phyloP scores from a whole-genome alignment of 306 rosid genomes.

The Gynostemma pentaphyllum region DNA sequence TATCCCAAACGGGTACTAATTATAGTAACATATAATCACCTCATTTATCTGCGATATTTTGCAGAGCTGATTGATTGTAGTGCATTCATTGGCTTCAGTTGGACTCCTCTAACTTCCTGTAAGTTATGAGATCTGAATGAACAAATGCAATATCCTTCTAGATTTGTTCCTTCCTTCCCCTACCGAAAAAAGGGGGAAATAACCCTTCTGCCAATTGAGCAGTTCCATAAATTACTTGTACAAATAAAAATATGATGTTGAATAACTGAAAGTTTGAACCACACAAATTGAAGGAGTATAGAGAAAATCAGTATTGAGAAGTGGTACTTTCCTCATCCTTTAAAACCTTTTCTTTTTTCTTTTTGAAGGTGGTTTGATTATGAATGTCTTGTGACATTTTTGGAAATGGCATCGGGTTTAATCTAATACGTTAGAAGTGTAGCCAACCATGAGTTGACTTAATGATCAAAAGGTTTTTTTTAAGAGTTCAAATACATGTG shows the following conservation, averaged over 20 bases:
- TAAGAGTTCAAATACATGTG: too few species aligned
- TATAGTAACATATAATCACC: constrained; percentile 26
- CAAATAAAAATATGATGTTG: not conserved
- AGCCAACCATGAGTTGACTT: too few species aligned
- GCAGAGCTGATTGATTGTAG: not conserved
- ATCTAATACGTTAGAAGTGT: too few species aligned
- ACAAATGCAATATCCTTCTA: not conserved
- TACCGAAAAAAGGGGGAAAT: not conserved
- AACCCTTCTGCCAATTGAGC: not conserved
- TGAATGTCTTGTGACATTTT: too few species aligned
- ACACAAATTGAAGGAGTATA: not conserved
- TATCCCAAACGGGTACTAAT: too few species aligned
- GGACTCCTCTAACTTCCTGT: constrained; percentile 2
- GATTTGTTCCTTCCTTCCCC: not conserved
- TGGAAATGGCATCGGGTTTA: too few species aligned
- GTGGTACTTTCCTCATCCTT: not conserved
- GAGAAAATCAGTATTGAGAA: not conserved
- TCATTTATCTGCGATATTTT: constrained; percentile 13
- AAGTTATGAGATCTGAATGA: not conserved
- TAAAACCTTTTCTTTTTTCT: not conserved
- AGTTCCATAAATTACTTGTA: not conserved
- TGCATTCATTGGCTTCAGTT: not conserved
- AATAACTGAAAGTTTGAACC: not conserved
- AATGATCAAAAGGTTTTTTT: too few species aligned
- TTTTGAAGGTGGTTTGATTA: not conserved